Base-by-base conservation (phyloP, 2,329 filamentous ascomycete genomes). In the Penicillium palitans region DNA sequence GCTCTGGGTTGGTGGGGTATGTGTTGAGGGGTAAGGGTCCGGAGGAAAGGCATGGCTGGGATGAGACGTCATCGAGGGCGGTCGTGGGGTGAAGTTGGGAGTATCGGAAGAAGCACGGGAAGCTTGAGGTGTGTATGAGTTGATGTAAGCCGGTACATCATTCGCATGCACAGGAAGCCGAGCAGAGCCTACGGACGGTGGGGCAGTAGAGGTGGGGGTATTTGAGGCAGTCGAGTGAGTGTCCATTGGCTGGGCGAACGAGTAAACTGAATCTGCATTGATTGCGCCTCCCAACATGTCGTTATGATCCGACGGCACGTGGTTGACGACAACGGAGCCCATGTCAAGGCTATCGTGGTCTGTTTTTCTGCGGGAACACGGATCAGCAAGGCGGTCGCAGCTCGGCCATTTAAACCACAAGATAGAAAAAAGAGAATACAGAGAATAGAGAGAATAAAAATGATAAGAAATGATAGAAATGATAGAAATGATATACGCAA, bases 271-370 rank as follows among this genome's bases (percentile, higher is more conserved):
- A 68, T 80, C 78, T 51, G 69, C 54, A 61, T 70, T 72, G 66
- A 75, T 68, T 67, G 76, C 72, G 65, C 75, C 76, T 75, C 79
- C 80, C 69, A 83, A 79, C 80, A 91, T 88, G 78, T 86, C 84
- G 69, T 85, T 82, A 68, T 87, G 82, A 78, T 91, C 87, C 76
- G 90, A 84, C 76, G 90, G 84, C 79, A 87, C 87, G 80, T 93
- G 90, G 78, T 80, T 80, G 68, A 85, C 76, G 70, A 85, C 78
- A 67, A 86, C 76, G 72, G 83, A 84, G 79, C 82, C 83, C 84
- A 86, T 87, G 74, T 80, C 50, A 25, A 35, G 45, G 45, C 83
- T 79, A 76, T 76, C 65, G 41, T 50, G 48, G 29, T 46, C 39
- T 41, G 41, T 39, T 51, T 29, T 46, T 61, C 47, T 61, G 42